phyloP scores from a whole-genome alignment of 768 basidiomycete genomes.

The Nidularia pulvinata region DNA sequence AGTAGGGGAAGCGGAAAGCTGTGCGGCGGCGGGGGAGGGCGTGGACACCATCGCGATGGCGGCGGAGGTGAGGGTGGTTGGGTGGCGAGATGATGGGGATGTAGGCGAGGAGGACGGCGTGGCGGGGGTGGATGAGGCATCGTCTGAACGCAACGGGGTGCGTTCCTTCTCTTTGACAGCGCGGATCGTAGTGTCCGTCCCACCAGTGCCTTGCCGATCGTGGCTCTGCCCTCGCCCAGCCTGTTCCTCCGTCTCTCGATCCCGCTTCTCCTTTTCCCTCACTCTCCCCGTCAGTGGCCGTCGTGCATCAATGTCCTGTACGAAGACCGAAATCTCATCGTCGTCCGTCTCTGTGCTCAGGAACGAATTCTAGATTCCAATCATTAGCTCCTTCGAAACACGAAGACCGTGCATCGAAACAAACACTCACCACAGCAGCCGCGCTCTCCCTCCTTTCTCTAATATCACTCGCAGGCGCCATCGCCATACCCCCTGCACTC shows the following conservation, averaged over 20 bases:
- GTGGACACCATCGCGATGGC: background rate
- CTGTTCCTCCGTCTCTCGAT: too few species aligned
- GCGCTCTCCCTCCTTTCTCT: background rate
- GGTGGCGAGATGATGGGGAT: background rate
- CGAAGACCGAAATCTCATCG: constrained; percentile 77
- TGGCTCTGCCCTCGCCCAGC: constrained; percentile 7
- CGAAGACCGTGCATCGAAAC: constrained; percentile 4
- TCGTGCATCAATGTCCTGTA: constrained; percentile 73
- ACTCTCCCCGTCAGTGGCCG: constrained; percentile 56
- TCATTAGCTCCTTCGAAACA: constrained; percentile 6
- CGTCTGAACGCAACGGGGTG: too few species aligned
- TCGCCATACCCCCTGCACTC: constrained; percentile 14
- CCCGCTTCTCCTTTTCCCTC: constrained; percentile 21
- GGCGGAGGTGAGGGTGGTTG: background rate
- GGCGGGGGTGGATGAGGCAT: background rate
- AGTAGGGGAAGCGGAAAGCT: background rate
- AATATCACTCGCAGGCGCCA: background rate
- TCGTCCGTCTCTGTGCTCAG: constrained; percentile 62
- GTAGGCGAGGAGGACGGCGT: background rate
- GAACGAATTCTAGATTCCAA: constrained; percentile 30
- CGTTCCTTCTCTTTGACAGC: background rate
- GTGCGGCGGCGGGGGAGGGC: background rate
- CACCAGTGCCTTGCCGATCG: constrained; percentile 3
- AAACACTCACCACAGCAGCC: background rate
- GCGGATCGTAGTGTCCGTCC: constrained; percentile 3